Evolutionary conservation across 2,329 filamentous ascomycete species (phyloP).

Genomic region (Botrytis hyacinthi): DNA sequence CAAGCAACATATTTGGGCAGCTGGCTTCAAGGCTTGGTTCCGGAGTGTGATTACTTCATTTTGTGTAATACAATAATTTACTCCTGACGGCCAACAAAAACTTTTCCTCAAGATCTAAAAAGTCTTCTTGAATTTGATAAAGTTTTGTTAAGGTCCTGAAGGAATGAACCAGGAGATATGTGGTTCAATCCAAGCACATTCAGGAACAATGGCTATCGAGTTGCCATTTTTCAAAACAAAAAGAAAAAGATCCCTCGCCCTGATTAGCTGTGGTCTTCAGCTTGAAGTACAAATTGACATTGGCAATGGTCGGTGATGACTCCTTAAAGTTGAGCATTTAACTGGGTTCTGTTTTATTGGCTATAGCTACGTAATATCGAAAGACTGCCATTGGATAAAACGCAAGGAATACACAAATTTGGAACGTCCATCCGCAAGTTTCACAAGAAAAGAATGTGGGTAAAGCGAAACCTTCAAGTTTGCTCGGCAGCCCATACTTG

Average conservation of each 20-base stretch:
- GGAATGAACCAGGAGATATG: background rate
- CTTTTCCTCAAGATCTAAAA: no score
- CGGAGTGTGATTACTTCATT: background rate
- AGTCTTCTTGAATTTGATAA: background rate
- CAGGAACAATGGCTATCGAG: no score
- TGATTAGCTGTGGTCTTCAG: background rate
- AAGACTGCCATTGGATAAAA: background rate
- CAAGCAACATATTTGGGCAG: no score
- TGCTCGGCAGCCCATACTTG: background rate
- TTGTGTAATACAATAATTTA: no score
- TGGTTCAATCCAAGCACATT: background rate
- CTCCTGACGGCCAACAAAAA: background rate
- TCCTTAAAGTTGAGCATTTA: background rate
- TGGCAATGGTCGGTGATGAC: background rate
- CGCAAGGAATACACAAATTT: background rate
- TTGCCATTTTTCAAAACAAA: background rate
- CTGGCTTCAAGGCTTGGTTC: background rate
- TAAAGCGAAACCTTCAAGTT: background rate
- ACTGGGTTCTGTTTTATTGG: background rate
- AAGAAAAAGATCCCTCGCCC: background rate
- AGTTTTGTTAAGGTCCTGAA: background rate
- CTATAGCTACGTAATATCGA: background rate
- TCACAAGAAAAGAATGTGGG: background rate
- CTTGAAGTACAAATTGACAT: background rate
- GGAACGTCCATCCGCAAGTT: background rate